phyloP scores from a whole-genome alignment of 345 rosid genomes.

The thale cress (Arabidopsis thaliana) region DNA sequence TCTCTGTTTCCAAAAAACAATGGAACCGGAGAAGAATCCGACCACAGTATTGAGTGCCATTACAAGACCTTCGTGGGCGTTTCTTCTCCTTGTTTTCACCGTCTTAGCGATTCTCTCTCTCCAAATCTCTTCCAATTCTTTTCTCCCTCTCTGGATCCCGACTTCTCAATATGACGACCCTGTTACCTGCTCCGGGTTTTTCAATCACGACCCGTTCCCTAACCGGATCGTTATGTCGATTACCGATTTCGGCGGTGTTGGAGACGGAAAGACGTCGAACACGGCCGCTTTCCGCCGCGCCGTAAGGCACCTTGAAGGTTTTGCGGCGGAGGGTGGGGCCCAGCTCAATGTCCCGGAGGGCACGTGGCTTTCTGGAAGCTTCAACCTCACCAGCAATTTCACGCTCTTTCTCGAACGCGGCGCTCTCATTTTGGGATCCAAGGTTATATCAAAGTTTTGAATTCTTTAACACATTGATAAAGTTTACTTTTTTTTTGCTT shows the following conservation, averaged over 20 bases:
- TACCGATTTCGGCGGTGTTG: slow-evolving; percentile 85
- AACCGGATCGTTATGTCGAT: slow-evolving; percentile 75
- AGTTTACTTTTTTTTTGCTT: not conserved
- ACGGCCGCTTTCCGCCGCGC: slow-evolving; percentile 81
- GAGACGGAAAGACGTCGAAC: slow-evolving; percentile 79
- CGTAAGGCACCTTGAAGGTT: slow-evolving; percentile 55
- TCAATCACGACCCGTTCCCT: slow-evolving; percentile 35
- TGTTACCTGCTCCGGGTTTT: slow-evolving; percentile 29
- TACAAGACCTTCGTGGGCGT: slow-evolving; percentile 56
- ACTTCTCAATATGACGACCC: slow-evolving; percentile 45
- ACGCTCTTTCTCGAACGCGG: slow-evolving; percentile 82
- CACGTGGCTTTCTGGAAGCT: slow-evolving; percentile 88
- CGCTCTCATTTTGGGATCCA: slow-evolving; percentile 87
- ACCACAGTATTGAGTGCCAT: slow-evolving; percentile 33
- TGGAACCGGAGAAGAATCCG: slow-evolving; percentile 62
- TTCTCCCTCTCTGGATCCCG: slow-evolving; percentile 44
- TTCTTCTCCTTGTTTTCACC: slow-evolving; percentile 59
- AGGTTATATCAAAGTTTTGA: slow-evolving; percentile 48
- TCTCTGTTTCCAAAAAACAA: slow-evolving; percentile 7
- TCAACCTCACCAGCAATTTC: slow-evolving; percentile 92
- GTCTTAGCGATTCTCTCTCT: slow-evolving; percentile 55
- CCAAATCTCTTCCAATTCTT: slow-evolving; percentile 62
- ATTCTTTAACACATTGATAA: not conserved
- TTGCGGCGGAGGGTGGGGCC: slow-evolving; percentile 59
- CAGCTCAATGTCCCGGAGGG: slow-evolving; percentile 87